Conservation (phyloP, 345 rosid genomes). For the Leavenworthia alabamica region DNA sequence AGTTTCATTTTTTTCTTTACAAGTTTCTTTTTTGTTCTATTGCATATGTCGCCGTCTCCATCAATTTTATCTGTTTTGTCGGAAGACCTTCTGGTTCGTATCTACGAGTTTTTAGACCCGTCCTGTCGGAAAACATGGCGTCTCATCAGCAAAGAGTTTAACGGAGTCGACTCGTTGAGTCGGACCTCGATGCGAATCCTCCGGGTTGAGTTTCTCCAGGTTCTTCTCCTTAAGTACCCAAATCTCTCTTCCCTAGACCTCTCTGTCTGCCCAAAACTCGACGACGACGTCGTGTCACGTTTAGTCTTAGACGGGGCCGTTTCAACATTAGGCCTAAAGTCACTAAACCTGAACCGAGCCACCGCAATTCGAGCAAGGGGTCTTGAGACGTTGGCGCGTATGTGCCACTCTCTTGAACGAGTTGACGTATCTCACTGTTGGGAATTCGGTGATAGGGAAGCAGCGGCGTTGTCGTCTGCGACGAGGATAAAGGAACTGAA, state of each 20-base stretch:
- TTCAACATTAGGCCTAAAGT: constrained; percentile 33
- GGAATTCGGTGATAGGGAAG: constrained; percentile 72
- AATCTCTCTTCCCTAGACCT: constrained; percentile 58
- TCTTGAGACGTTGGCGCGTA: constrained; percentile 46
- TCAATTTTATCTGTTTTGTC: constrained; percentile 45
- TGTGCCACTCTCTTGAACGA: constrained; percentile 51
- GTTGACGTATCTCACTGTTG: constrained; percentile 74
- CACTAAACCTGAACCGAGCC: constrained; percentile 54
- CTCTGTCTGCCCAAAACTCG: constrained; percentile 69
- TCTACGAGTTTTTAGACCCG: constrained; percentile 39
- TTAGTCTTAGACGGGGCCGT: constrained; percentile 27
- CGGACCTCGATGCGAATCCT: constrained; percentile 56
- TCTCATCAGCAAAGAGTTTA: constrained; percentile 64
- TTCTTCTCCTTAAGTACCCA: constrained; percentile 44
- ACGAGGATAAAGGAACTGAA: constrained; percentile 55
- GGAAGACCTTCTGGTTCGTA: constrained; percentile 63
- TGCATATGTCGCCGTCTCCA: constrained; percentile 27
- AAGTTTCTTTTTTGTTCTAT: neutral
- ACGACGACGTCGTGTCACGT: constrained; percentile 48
- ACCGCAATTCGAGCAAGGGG: constrained; percentile 57
- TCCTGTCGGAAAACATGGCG: constrained; percentile 64
- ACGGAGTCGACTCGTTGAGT: constrained; percentile 51
- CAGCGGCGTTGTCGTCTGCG: constrained; percentile 68
- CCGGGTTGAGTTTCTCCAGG: constrained; percentile 53
- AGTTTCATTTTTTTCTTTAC: neutral